Evolutionary conservation across 768 basidiomycete species (phyloP).

Genomic region (Amanita rubescens): DNA sequence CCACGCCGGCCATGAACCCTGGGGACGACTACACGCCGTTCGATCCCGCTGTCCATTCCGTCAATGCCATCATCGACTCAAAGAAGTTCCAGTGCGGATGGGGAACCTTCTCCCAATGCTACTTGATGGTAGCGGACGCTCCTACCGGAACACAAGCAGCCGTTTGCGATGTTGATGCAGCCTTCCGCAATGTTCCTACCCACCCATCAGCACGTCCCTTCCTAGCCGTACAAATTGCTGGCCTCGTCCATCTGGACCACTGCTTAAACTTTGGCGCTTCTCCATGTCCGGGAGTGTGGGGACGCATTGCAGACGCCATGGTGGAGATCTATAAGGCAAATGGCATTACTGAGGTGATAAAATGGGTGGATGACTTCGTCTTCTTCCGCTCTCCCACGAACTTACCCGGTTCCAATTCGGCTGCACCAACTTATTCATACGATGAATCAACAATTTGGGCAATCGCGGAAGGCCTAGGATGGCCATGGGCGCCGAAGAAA

Average conservation of each 20-base stretch:
- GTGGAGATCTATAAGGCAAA: constrained; percentile 14
- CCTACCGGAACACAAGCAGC: constrained; percentile 28
- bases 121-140: constrained; percentile 18
- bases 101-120: constrained; percentile 23
- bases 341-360: constrained; percentile 16
- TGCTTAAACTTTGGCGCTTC: constrained; percentile 20
- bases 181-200: constrained; percentile 27
- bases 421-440: constrained; percentile 11
- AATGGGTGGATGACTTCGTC: constrained; percentile 31
- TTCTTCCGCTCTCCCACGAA: constrained; percentile 18
- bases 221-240: constrained; percentile 17
- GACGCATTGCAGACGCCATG: constrained; percentile 23
- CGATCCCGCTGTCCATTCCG: constrained; percentile 9
- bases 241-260: constrained; percentile 21
- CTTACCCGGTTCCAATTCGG: background rate
- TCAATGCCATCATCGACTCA: constrained; percentile 20
- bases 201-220: constrained; percentile 18
- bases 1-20: background rate
- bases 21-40: background rate
- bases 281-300: constrained; percentile 23
- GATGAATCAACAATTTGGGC: constrained; percentile 14
- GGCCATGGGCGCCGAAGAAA: constrained; percentile 29
- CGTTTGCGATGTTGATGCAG: constrained; percentile 30
- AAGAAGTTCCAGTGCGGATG: constrained; percentile 21
- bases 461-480: constrained; percentile 18